These are phyloP conservation scores for Gossypium lobatum DNA, from an alignment of 441 rosid genomes.

Conservation along the genomic window DNA sequence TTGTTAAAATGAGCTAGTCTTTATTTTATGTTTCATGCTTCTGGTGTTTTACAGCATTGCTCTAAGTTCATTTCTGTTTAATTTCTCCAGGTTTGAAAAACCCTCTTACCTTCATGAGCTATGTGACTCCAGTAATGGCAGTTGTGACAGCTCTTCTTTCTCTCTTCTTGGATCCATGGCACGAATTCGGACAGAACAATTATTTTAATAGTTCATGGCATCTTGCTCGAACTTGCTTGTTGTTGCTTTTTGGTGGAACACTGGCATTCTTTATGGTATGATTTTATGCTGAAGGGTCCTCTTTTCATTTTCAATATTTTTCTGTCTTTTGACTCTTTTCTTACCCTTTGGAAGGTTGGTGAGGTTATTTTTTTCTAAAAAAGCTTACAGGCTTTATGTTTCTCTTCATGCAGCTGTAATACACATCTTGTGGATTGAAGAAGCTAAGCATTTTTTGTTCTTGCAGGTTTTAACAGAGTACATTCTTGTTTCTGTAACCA, in stretches of 20 bases:
- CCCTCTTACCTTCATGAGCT: slow-evolving; percentile 83
- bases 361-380: background rate
- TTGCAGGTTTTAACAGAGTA: slow-evolving; percentile 90
- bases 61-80: slow-evolving; percentile 10
- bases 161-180: slow-evolving; percentile 90
- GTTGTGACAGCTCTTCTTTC: slow-evolving; percentile 72
- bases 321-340: background rate
- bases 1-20: background rate
- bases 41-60: background rate
- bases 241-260: slow-evolving; percentile 95
- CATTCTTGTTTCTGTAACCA: slow-evolving; percentile 88
- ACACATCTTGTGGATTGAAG: background rate
- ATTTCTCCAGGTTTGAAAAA: slow-evolving; percentile 75
- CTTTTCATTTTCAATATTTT: background rate
- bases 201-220: slow-evolving; percentile 78
- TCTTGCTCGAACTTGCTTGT: slow-evolving; percentile 70
- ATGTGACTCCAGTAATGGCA: slow-evolving; percentile 88
- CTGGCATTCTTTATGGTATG: slow-evolving; percentile 92
- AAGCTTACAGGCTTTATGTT: background rate
- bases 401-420: slow-evolving; percentile 3
- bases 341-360: background rate
- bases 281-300: slow-evolving; percentile 9
- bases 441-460: slow-evolving; percentile 13
- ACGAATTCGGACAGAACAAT: slow-evolving; percentile 55
- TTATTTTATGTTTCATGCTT: background rate